Evolutionary conservation across 352 stramenopile species (phyloP).

Genomic region (Globisporangium apiculatum): DNA sequence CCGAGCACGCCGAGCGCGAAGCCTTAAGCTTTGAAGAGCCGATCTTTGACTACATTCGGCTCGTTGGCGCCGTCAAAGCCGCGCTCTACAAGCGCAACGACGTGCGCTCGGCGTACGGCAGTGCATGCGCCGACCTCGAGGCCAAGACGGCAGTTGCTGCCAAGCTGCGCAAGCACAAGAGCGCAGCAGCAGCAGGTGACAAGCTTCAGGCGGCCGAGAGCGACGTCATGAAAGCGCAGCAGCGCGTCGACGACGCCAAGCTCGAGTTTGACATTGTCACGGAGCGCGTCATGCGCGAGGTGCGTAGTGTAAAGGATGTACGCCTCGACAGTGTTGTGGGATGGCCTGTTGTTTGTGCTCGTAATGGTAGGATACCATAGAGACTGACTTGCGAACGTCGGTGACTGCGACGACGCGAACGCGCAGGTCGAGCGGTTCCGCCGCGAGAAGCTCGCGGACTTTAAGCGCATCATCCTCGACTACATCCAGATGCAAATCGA

Average conservation of each 20-base stretch:
- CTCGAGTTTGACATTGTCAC: slow-evolving; percentile 93
- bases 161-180: slow-evolving; percentile 63
- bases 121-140: slow-evolving; percentile 85
- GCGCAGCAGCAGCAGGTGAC: slow-evolving; percentile 44
- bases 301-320: background rate
- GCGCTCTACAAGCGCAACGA: slow-evolving; percentile 91
- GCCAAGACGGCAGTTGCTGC: slow-evolving; percentile 52
- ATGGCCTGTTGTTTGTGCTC: background rate
- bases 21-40: slow-evolving; percentile 92
- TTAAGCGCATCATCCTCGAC: slow-evolving; percentile 94
- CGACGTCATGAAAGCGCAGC: slow-evolving; percentile 74
- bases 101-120: slow-evolving; percentile 88
- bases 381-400: background rate
- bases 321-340: too few species aligned
- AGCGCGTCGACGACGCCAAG: slow-evolving; percentile 82
- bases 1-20: slow-evolving; percentile 91
- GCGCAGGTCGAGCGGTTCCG: slow-evolving; percentile 93
- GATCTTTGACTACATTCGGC: slow-evolving; percentile 95
- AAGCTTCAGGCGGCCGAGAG: slow-evolving; percentile 86
- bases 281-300: slow-evolving; percentile 91
- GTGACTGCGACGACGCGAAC: background rate
- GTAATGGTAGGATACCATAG: background rate
- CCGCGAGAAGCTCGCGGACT: slow-evolving; percentile 91
- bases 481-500: slow-evolving; percentile 97
- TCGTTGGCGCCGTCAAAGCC: slow-evolving; percentile 93